Percentiles rank a stretch among this genome's conserved stretches.
Evolutionary conservation across 2,329 filamentous ascomycete genomes (phyloP).

Genomic region (Fusarium decemcellulare): DNA sequence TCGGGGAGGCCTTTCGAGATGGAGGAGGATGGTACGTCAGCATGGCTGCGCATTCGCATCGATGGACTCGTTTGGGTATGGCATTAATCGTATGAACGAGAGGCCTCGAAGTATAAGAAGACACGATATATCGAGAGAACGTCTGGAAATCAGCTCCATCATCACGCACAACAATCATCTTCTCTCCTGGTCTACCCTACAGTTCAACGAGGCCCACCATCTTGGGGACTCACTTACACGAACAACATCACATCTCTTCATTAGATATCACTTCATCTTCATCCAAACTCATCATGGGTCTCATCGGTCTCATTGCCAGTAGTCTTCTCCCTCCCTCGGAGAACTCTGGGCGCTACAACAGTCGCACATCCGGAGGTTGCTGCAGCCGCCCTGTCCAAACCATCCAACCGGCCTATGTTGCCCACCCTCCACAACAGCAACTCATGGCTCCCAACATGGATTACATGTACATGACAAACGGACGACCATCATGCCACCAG

Average conservation of each 20-base stretch:
- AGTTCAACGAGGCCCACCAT: background rate
- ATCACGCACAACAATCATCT: background rate
- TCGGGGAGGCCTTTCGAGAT: conserved; percentile 39
- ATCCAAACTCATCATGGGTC: conserved; percentile 31
- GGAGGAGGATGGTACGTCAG: conserved; percentile 14
- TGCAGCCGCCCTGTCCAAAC: background rate
- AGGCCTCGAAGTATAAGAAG: conserved; percentile 25
- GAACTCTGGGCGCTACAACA: conserved; percentile 8
- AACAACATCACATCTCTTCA: background rate
- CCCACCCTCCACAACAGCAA: conserved; percentile 14
- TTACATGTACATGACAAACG: background rate
- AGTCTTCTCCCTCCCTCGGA: conserved; percentile 14
- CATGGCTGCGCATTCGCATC: conserved; percentile 35
- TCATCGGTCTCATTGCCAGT: conserved; percentile 30
- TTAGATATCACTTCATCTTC: background rate
- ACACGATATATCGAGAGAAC: background rate
- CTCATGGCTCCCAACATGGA: background rate
- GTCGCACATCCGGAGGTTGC: conserved; percentile 1
- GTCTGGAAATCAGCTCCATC: background rate
- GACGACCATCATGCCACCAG: conserved; percentile 19
- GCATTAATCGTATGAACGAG: background rate
- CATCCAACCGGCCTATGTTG: conserved; percentile 4
- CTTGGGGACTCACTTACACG: background rate
- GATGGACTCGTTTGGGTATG: conserved; percentile 24
- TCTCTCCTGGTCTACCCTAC: background rate